Conservation (phyloP, 441 rosid genomes). For the Pelargonium australe region DNA sequence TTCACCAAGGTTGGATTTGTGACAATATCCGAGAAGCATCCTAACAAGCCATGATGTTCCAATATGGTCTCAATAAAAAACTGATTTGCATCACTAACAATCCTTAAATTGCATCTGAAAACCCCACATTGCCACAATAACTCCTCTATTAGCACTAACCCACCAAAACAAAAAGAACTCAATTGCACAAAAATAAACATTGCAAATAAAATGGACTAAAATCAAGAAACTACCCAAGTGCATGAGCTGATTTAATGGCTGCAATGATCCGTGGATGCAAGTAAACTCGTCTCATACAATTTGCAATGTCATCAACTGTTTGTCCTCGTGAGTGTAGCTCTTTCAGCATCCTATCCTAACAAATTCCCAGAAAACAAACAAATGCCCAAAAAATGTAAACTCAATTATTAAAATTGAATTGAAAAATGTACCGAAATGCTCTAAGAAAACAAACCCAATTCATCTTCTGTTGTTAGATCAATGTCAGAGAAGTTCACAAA, state of each 20-base stretch:
- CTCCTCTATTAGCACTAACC: conserved; percentile 9
- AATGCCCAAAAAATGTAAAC: neutral
- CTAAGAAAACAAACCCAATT: neutral
- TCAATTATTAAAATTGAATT: no score
- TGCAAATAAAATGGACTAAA: neutral
- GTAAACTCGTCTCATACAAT: conserved; percentile 48
- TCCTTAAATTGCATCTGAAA: conserved; percentile 68
- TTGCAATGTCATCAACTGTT: conserved; percentile 47
- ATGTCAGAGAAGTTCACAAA: no score
- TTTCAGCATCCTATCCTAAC: conserved; percentile 81
- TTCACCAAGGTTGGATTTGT: conserved; percentile 54
- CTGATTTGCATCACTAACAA: conserved; percentile 73
- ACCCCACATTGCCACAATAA: conserved; percentile 15
- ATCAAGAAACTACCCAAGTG: conserved; percentile 40
- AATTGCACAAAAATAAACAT: neutral
- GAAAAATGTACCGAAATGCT: no score
- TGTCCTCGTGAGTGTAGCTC: conserved; percentile 74
- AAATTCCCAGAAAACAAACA: neutral
- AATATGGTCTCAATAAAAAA: conserved; percentile 73
- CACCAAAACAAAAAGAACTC: neutral
- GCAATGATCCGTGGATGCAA: conserved; percentile 37
- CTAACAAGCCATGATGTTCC: conserved; percentile 54
- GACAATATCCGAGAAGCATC: conserved; percentile 55
- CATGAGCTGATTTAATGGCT: conserved; percentile 51
- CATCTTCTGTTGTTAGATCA: no score